phyloP scores from a whole-genome alignment of 306 rosid species.

The Spatholobus suberectus region DNA sequence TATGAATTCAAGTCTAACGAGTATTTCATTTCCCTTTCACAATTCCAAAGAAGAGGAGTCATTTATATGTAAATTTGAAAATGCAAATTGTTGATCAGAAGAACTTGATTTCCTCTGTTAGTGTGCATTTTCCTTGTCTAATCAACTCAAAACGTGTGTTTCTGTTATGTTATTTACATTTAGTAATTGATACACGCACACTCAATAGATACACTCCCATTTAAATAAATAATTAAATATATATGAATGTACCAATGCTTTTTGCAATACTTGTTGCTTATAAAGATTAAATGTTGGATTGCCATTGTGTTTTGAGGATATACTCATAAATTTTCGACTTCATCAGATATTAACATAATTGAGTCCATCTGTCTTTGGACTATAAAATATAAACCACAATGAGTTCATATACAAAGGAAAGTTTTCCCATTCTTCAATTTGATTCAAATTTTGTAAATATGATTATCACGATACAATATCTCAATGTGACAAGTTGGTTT shows the following conservation, averaged over 20 bases:
- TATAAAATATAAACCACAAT: background rate
- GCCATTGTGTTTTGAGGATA: background rate
- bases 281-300: background rate
- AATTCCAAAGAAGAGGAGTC: background rate
- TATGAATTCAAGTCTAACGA: background rate
- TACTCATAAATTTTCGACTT: background rate
- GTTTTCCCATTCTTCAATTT: background rate
- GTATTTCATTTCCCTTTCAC: background rate
- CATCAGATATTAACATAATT: background rate
- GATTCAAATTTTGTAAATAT: background rate
- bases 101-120: background rate
- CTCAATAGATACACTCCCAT: background rate
- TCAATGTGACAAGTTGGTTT: background rate
- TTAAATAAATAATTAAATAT: background rate
- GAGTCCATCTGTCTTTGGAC: background rate
- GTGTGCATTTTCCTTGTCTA: background rate
- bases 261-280: background rate
- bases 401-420: background rate
- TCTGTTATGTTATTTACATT: background rate
- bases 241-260: background rate
- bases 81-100: background rate
- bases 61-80: background rate
- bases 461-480: background rate
- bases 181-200: background rate
- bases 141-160: background rate